Conservation (phyloP, 2,329 filamentous ascomycete species). For the Talaromyces sp. region DNA sequence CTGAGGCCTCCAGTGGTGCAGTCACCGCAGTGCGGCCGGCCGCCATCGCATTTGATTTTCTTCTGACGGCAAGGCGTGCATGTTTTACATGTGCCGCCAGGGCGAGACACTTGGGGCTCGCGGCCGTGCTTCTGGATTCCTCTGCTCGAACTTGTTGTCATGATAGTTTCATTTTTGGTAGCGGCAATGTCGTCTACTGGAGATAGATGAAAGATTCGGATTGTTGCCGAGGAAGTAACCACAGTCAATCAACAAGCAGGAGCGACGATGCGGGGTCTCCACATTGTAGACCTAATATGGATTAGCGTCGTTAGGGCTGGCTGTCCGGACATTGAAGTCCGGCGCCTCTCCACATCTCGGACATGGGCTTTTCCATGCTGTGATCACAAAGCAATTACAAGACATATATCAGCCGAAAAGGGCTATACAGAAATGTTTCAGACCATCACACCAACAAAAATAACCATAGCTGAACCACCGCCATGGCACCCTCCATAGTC, state of each 20-base stretch:
- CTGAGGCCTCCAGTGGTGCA: constrained; percentile 23
- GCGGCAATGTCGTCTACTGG: background rate
- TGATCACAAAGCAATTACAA: background rate
- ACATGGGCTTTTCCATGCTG: background rate
- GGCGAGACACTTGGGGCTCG: background rate
- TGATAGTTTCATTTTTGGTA: background rate
- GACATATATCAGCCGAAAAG: background rate
- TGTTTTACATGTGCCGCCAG: constrained; percentile 15
- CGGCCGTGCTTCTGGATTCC: background rate
- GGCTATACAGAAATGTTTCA: background rate
- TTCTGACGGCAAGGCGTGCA: constrained; percentile 33
- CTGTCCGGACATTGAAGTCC: constrained; percentile 3
- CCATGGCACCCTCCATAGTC: constrained; percentile 6
- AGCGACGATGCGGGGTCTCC: background rate
- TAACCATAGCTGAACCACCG: background rate
- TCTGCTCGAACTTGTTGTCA: background rate
- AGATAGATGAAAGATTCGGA: background rate
- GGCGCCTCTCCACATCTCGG: background rate
- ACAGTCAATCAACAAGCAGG: background rate
- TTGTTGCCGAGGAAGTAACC: no score
- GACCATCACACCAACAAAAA: background rate
- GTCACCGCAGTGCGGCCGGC: constrained; percentile 27
- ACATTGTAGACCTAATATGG: background rate
- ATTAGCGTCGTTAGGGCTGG: background rate
- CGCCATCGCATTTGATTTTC: constrained; percentile 33